Evolutionary conservation across 495 filamentous ascomycete species (phyloP), one percentile per base, ranked within the genome.

Genomic region (Neohortaea acidophila): DNA sequence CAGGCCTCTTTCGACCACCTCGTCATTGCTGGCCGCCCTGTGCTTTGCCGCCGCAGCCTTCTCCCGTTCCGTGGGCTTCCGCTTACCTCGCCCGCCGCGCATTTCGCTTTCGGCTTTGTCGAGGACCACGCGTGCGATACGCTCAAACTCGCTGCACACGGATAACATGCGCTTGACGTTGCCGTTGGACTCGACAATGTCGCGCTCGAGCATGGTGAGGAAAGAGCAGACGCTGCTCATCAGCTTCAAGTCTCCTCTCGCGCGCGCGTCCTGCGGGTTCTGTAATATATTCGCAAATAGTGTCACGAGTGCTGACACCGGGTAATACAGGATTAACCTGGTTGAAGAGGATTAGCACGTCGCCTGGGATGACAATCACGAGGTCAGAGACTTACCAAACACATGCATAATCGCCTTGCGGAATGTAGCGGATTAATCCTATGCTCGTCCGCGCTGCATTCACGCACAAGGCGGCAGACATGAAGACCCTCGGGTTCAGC

Each of bases 281-380:
- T 97, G 91, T 3, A 97, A 65, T 38, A 97, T 89, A 54, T 96
- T 94, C 36, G 86, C 89, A 53, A 97, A 97, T 20, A 97, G 66
- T 2, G 89, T 97, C 3, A 97, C 84, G 10, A 96, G 70, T 9
- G 89, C 81, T 2, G 91, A 94, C 12, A 97, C 85, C 4, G 89
- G 89, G 60, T 89, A 97, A 61, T 97, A 97, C 25, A 97, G 66
- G 52, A 94, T 84, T 48, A 97, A 71, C 86, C 85, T 92, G 39
- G 8, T 21, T 2, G 30, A 25, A 13, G 11, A 22, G 25, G 19
- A 21, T 37, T 14, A 26, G 20, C 34, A 37, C 3, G 5, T 24
- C 4, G n/a, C 12, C 4, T 4, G 12, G n/a, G 7, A n/a, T 23
- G 13, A 24, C 18, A 19, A 9, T 4, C 33, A 11, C 13, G 19